A percentile compares a stretch with the other conserved stretches of the same genome.
Evolutionary conservation across 805 yeast species (phyloP).

Genomic region (Jamesozyma hellenica): DNA sequence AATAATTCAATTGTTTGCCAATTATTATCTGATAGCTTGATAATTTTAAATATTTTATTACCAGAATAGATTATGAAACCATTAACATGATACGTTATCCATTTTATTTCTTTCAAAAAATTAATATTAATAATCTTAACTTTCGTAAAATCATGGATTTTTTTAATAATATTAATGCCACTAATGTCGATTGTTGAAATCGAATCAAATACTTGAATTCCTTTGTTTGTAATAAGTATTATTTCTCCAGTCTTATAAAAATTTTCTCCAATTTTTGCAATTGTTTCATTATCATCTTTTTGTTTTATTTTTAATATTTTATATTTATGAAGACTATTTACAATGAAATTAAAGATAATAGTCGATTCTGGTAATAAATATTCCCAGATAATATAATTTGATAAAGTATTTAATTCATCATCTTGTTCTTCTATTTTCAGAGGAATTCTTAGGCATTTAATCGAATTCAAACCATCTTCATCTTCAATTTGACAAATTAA

Average conservation of each 20-base stretch:
- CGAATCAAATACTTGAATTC: conserved; percentile 20
- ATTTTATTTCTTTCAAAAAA: conserved; percentile 10
- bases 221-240: conserved; percentile 12
- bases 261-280: conserved; percentile 9
- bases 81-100: conserved; percentile 19
- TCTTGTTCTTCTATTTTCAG: conserved; percentile 11
- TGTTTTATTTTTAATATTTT: conserved; percentile 15
- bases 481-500: conserved; percentile 19
- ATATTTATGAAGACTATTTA: conserved; percentile 18
- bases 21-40: conserved; percentile 7
- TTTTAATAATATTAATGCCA: conserved; percentile 19
- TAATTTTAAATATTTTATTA: conserved; percentile 13
- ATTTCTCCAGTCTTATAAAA: conserved; percentile 26
- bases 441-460: conserved; percentile 23
- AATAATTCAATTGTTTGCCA: conserved; percentile 15
- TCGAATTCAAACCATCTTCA: conserved; percentile 12
- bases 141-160: conserved; percentile 15
- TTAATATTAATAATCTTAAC: conserved; percentile 7
- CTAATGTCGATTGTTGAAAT: conserved; percentile 17
- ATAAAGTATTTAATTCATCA: conserved; percentile 4
- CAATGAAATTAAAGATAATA: conserved; percentile 11
- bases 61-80: conserved; percentile 17
- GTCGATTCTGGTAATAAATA: conserved; percentile 13
- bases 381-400: conserved; percentile 22
- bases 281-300: conserved; percentile 7